A percentile compares a stretch with the other conserved stretches of the same genome.
Evolutionary conservation across 2,329 filamentous ascomycete species (phyloP).

Genomic region (Pyricularia grisea): DNA sequence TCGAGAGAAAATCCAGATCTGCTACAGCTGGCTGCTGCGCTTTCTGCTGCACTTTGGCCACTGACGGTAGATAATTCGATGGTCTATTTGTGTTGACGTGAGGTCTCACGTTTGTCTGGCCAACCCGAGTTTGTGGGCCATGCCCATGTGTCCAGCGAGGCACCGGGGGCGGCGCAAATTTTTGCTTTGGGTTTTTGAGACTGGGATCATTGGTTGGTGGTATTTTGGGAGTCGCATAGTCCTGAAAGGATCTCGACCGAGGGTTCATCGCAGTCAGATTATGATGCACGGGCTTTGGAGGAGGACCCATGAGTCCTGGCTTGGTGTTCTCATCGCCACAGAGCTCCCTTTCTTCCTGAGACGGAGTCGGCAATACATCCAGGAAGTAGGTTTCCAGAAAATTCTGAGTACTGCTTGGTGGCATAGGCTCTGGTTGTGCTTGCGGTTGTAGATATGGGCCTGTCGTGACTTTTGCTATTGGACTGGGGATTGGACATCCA

Average conservation of each 20-base stretch:
- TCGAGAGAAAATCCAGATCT: conserved; percentile 26
- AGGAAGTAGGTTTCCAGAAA: conserved; percentile 40
- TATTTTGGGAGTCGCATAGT: background rate
- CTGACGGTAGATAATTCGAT: background rate
- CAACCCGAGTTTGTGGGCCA: background rate
- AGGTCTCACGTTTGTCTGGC: background rate
- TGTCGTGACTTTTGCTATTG: background rate
- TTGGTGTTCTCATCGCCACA: conserved; percentile 23
- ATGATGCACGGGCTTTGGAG: background rate
- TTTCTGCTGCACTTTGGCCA: background rate
- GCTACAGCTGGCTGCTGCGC: background rate
- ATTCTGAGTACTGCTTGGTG: conserved; percentile 37
- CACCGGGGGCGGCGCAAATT: background rate
- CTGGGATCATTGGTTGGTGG: background rate
- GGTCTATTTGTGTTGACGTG: background rate
- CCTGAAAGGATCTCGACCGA: background rate
- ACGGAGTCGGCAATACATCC: conserved; percentile 46
- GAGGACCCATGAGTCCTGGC: background rate
- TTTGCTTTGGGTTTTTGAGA: background rate
- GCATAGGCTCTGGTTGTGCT: conserved; percentile 6
- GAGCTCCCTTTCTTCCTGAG: conserved; percentile 45
- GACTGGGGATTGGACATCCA: background rate
- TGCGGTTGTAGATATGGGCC: background rate
- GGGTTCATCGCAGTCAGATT: background rate
- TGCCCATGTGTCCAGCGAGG: background rate